Base-by-base conservation (phyloP, 2,329 filamentous ascomycete genomes). In the Delphinella strobiligena region DNA sequence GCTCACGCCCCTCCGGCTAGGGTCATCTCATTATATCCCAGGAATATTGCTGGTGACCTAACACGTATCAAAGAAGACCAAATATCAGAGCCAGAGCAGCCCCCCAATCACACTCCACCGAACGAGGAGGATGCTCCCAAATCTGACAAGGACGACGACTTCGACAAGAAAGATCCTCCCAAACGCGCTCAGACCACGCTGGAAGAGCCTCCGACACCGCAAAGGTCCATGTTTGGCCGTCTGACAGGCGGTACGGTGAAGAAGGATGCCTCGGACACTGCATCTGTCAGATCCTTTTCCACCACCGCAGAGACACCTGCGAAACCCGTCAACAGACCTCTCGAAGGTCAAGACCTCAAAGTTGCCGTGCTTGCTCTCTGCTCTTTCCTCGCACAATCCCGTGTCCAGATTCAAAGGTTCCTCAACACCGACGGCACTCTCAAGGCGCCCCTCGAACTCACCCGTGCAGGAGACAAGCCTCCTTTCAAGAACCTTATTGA, bases 1-100 rank as follows among this genome's bases (percentile, higher is more conserved):
- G 86, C 95, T 2, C 78, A 85, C 50, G 88, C 91, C 0, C 85
- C 91, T 1, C 89, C 91, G 0, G 86, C 93, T 55, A 73, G 84
- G 37, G 91, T 96, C 3, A 78, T 98, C 45, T 76, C 75, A 31
- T 62, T 96, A 8, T 98, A 87, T 50, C 91, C 91, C 2, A 78
- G 71, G 44, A 69, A 78, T 7, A 93, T 98, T 48, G 82, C 89
- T 1, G 91, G 91, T 1, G 77, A 85, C 17, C 62, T 93, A 2
- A 87, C 86, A 0, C 71, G 67, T 1, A 66, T 78, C 48, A 68
- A 71, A 16, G 68, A 67, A 22, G 65, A 67, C 3, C 59, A 62
- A 4, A 49, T 47, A 0, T 61, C 54, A 27, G 67, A 69, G 33
- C 37, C 40, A 5, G 55, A 55, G 33, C 47, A 67, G 24, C 65